Base-by-base conservation (phyloP, 192 early-diverging fungal species). In the Chytriomyces hyalinus region DNA sequence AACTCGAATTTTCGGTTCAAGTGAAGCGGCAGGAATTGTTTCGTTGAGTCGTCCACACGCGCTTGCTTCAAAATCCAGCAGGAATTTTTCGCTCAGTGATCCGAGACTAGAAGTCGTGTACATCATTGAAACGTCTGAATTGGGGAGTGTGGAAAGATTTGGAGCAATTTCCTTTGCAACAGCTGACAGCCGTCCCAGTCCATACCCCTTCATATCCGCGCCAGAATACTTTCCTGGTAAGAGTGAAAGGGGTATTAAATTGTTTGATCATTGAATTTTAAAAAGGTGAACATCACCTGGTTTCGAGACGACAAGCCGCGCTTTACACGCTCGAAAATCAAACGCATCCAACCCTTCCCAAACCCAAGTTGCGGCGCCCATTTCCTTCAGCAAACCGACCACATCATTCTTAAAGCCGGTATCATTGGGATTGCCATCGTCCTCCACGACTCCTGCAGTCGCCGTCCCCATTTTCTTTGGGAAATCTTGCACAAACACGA, bases 261-360 rank as follows among this genome's bases (percentile, higher is more conserved):
- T 36, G 36, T 36, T 36, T 36, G 36, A 36, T 36, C 36, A 36
- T 36, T 36, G 36, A 36, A 36, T 36, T 36, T 36, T n/a, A 36
- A 36, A 36, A 36, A 36, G 1, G 36, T 36, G 1, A 36, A 36
- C 4, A 36, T 36, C 36, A 36, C 36, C 36, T 36, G 80, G 80
- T 53, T 49, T 69, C 8, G 80, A 80, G 15, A 80, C 26, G 53
- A 76, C 60, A 9, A 80, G 75, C 24, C 45, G 75, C 11, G 75
- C 80, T 7, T 3, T 22, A 53, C 63, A 66, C n/a, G 4, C 36
- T n/a, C 44, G 49, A 44, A 66, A 71, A 43, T 68, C 57, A 22
- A 71, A 70, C 53, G 15, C 17, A 9, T 20, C 28, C 49, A 70
- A 61, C 15, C 20, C 69, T 46, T 70, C 20, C 57, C 72, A 49